Conservation (phyloP, 108 stramenopile species). For the Pseudonitzschia multiseries region DNA sequence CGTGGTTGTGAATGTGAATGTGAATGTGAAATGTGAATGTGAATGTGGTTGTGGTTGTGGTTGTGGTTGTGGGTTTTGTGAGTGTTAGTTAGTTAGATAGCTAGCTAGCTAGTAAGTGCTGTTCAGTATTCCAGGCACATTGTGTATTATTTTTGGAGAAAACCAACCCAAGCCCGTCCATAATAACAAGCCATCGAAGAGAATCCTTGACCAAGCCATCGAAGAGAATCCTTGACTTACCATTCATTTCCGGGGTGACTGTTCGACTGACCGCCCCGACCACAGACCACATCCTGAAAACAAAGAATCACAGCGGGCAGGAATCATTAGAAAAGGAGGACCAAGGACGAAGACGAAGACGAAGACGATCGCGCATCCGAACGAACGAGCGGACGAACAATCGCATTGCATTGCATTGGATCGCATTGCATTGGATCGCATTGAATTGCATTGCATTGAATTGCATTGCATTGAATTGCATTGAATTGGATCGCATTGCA, state of each 20-base stretch:
- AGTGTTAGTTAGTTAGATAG: no score
- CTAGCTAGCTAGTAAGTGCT: no score
- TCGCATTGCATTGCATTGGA: conserved; percentile 13
- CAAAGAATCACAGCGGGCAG: background rate
- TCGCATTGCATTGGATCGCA: background rate
- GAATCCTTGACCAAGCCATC: no score
- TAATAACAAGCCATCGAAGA: no score
- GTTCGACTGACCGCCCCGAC: conserved; percentile 60
- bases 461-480: background rate
- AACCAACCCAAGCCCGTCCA: no score
- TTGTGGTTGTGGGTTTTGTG: no score
- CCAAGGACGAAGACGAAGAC: no score
- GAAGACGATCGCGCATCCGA: no score
- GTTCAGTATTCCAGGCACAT: no score
- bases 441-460: background rate
- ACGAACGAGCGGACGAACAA: no score
- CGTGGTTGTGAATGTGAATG: background rate
- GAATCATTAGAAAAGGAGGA: background rate
- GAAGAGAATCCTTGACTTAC: conserved; percentile 27
- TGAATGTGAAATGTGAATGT: background rate
- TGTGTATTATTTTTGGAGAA: no score
- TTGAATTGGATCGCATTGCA: no score
- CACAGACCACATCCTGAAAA: conserved; percentile 57
- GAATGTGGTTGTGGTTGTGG: background rate
- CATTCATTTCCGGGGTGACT: conserved; percentile 56